phyloP scores from a whole-genome alignment of 2,329 filamentous ascomycete genomes.

The Claviceps purpurea region DNA sequence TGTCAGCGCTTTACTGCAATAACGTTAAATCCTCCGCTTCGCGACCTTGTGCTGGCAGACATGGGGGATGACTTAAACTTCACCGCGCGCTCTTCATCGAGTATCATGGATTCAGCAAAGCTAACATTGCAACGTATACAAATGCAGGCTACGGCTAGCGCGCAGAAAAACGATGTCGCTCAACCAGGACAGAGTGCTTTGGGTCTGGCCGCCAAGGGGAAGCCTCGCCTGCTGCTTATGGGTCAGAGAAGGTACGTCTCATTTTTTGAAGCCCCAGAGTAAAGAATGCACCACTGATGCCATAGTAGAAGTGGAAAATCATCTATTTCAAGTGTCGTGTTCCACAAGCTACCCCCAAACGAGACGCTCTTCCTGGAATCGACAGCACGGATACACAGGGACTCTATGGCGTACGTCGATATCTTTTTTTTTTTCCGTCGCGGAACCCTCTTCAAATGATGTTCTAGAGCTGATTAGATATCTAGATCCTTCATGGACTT shows the following conservation, averaged over 20 bases:
- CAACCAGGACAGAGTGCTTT: slow-evolving; percentile 31
- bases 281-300: not conserved
- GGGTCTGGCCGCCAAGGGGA: slow-evolving; percentile 43
- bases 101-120: slow-evolving; percentile 40
- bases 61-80: slow-evolving; percentile 14
- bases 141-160: slow-evolving; percentile 44
- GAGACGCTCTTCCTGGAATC: slow-evolving; percentile 95
- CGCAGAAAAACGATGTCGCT: slow-evolving; percentile 34
- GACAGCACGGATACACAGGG: slow-evolving; percentile 85
- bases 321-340: slow-evolving; percentile 97
- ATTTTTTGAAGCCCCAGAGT: not conserved
- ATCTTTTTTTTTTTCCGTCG: not conserved
- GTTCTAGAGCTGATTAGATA: slow-evolving; percentile 2
- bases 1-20: slow-evolving; percentile 9
- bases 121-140: slow-evolving; percentile 51
- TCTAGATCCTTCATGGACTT: slow-evolving; percentile 95
- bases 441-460: slow-evolving; percentile 9
- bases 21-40: slow-evolving; percentile 21
- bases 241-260: slow-evolving; percentile 69
- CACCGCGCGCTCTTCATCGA: slow-evolving; percentile 16
- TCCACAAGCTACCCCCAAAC: slow-evolving; percentile 90
- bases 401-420: slow-evolving; percentile 72
- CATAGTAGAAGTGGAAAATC: slow-evolving; percentile 79
- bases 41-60: slow-evolving; percentile 12
- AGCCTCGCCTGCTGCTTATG: slow-evolving; percentile 85